A percentile compares a stretch with the other conserved stretches of the same genome.
Evolutionary conservation across 345 rosid species (phyloP).

Genomic region (Pistacia atlantica): DNA sequence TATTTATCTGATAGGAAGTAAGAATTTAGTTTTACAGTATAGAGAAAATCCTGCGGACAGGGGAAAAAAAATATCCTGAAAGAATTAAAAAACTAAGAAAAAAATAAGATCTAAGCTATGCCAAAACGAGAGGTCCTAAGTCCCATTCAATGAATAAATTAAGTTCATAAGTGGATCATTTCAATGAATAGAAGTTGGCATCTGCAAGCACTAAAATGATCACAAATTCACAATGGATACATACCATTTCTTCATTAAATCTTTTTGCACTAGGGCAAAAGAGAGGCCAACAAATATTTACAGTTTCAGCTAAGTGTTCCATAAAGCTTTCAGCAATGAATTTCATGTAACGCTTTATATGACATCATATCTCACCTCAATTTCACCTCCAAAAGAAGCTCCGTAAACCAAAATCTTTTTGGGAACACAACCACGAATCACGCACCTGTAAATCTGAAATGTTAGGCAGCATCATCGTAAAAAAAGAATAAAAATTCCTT

Average conservation of each 20-base stretch:
- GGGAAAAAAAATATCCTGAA: too few species aligned
- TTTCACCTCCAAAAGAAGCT: conserved; percentile 84
- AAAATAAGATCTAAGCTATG: too few species aligned
- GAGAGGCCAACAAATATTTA: background rate
- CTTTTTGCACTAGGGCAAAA: background rate
- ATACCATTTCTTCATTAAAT: background rate
- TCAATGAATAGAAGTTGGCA: background rate
- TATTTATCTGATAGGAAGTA: background rate
- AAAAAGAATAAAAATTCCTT: background rate
- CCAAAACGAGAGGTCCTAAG: too few species aligned
- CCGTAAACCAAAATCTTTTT: conserved; percentile 96
- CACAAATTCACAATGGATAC: background rate
- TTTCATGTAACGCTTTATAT: background rate
- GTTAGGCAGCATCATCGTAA: conserved; percentile 7
- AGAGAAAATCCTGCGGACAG: too few species aligned
- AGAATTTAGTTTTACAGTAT: too few species aligned
- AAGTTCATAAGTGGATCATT: too few species aligned
- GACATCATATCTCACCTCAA: conserved; percentile 60
- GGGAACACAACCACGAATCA: conserved; percentile 98
- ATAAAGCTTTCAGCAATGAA: background rate
- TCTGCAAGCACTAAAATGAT: background rate
- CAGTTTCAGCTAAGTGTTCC: background rate
- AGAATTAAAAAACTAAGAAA: background rate
- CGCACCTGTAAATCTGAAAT: conserved; percentile 56
- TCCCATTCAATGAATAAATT: too few species aligned